phyloP scores from a whole-genome alignment of 192 early-diverging fungal genomes.

The Coemansia sp. region DNA sequence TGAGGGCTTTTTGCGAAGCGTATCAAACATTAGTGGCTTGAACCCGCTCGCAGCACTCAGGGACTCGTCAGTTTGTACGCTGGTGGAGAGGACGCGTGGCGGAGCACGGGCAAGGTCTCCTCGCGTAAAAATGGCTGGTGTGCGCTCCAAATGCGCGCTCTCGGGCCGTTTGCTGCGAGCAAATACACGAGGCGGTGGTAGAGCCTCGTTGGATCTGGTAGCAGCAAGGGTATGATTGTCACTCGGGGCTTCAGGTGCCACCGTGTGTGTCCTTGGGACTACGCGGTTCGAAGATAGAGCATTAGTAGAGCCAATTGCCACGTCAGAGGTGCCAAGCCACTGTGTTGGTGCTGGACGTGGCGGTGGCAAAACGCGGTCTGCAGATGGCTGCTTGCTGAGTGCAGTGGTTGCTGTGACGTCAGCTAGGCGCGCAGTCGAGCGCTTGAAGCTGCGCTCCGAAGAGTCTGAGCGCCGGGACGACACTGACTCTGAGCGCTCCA shows the following conservation, averaged over 20 bases:
- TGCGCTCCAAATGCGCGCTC: constrained; percentile 2
- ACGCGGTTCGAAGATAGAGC: constrained; percentile 12
- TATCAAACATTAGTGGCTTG: neutral
- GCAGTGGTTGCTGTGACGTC: constrained; percentile 14
- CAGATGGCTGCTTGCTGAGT: neutral
- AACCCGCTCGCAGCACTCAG: neutral
- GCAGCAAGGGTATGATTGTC: neutral
- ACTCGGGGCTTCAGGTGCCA: neutral
- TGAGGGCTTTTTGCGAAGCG: neutral
- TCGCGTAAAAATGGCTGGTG: neutral
- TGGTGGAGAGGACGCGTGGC: constrained; percentile 14
- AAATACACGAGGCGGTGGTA: constrained; percentile 3
- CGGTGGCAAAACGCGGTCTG: neutral
- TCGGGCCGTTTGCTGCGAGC: constrained; percentile 4
- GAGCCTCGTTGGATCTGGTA: neutral
- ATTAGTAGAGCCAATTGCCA: neutral
- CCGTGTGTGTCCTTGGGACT: constrained; percentile 14
- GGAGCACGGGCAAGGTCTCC: neutral
- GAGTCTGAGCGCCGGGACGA: constrained; percentile 28
- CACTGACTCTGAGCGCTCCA: constrained; percentile 11
- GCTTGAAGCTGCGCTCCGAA: constrained; percentile 48
- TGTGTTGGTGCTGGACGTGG: constrained; percentile 1
- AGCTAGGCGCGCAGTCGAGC: constrained; percentile 47
- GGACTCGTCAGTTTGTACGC: constrained; percentile 31
- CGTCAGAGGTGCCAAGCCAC: constrained; percentile 4